These are phyloP conservation scores for Lactarius deliciosus DNA, from an alignment of 768 basidiomycete genomes.

Conservation along the genomic window DNA sequence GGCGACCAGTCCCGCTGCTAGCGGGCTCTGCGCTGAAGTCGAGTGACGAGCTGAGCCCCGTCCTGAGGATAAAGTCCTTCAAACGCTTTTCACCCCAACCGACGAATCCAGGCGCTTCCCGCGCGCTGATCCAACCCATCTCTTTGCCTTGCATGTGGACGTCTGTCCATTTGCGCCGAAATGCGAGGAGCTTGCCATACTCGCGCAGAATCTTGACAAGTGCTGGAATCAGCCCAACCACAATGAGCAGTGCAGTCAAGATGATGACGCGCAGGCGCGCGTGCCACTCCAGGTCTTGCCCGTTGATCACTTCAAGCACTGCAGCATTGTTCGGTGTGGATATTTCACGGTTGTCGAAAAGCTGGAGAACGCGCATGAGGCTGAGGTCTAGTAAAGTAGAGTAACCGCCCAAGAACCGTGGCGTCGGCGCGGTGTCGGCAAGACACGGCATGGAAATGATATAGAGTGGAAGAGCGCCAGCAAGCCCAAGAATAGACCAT, in stretches of 20 bases:
- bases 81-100: slow-evolving; percentile 73
- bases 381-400: slow-evolving; percentile 75
- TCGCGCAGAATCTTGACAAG: slow-evolving; percentile 64
- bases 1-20: slow-evolving; percentile 28
- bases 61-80: slow-evolving; percentile 65
- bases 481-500: slow-evolving; percentile 68
- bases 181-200: slow-evolving; percentile 55
- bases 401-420: slow-evolving; percentile 55
- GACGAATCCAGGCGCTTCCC: slow-evolving; percentile 61
- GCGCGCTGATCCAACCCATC: slow-evolving; percentile 71
- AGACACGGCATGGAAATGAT: slow-evolving; percentile 69
- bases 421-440: slow-evolving; percentile 46
- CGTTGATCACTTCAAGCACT: slow-evolving; percentile 41
- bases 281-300: slow-evolving; percentile 41
- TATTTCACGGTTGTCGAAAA: slow-evolving; percentile 49
- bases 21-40: slow-evolving; percentile 36
- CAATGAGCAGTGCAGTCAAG: slow-evolving; percentile 59
- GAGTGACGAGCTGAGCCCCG: slow-evolving; percentile 62
- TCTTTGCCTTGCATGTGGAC: slow-evolving; percentile 67
- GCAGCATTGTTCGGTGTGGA: slow-evolving; percentile 37
- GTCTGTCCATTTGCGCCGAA: slow-evolving; percentile 59
- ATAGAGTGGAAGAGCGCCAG: slow-evolving; percentile 72
- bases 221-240: slow-evolving; percentile 63
- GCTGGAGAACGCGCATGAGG: slow-evolving; percentile 66
- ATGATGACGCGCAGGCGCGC: slow-evolving; percentile 66